Percentiles rank a stretch among this genome's conserved stretches.
phyloP scores from a whole-genome alignment of 1,139 yeast species.

The Wickerhamomyces sp. region DNA sequence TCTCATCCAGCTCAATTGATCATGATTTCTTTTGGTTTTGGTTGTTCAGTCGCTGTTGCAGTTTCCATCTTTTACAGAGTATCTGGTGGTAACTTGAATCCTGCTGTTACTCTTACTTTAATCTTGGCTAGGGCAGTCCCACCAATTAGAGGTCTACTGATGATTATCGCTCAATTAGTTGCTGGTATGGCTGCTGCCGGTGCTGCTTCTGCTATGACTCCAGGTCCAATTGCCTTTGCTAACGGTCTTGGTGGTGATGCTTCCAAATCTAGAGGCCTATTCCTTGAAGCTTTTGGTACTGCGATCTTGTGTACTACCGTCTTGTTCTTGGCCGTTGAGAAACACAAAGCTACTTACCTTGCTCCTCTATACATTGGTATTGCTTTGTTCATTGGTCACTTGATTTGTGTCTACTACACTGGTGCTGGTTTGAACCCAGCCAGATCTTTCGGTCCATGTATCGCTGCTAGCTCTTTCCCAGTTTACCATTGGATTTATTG shows the following conservation, averaged over 20 bases:
- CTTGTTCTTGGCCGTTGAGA: slow-evolving; percentile 79
- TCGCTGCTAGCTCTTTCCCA: slow-evolving; percentile 71
- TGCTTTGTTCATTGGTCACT: slow-evolving; percentile 76
- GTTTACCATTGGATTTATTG: slow-evolving; percentile 88
- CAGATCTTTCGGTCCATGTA: slow-evolving; percentile 79
- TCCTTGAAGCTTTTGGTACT: slow-evolving; percentile 81
- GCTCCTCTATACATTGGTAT: slow-evolving; percentile 86
- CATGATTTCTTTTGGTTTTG: slow-evolving; percentile 85
- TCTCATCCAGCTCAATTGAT: slow-evolving; percentile 66
- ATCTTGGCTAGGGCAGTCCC: slow-evolving; percentile 68
- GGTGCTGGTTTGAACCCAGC: slow-evolving; percentile 96
- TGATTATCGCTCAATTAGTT: slow-evolving; percentile 64
- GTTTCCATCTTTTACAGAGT: slow-evolving; percentile 73
- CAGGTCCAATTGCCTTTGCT: slow-evolving; percentile 70
- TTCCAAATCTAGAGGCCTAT: slow-evolving; percentile 71
- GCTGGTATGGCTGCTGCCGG: slow-evolving; percentile 95
- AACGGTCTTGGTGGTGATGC: slow-evolving; percentile 70
- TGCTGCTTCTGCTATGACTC: slow-evolving; percentile 83
- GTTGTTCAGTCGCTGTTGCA: slow-evolving; percentile 75
- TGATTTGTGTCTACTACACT: slow-evolving; percentile 76
- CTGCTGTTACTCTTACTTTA: slow-evolving; percentile 77
- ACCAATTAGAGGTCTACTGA: slow-evolving; percentile 63
- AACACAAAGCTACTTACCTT: slow-evolving; percentile 67
- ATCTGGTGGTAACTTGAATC: slow-evolving; percentile 89
- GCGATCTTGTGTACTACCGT: slow-evolving; percentile 70